These are phyloP conservation scores for Rhizopogon vinicolor DNA, from an alignment of 768 basidiomycete genomes.

Conservation along the genomic window DNA sequence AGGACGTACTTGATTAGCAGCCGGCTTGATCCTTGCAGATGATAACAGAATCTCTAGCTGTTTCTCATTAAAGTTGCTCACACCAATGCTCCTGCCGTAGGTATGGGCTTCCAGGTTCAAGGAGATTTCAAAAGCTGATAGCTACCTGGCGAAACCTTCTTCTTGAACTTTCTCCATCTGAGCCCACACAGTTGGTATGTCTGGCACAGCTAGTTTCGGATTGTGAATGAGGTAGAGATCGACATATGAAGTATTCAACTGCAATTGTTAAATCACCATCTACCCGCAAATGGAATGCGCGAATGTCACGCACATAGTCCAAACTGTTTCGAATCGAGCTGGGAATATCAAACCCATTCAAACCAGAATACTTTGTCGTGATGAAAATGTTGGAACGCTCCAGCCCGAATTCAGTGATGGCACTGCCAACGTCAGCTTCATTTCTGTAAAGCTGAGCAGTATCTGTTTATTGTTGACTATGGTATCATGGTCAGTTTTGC, in stretches of 20 bases:
- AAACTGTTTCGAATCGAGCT: conserved; percentile 55
- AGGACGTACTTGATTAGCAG: conserved; percentile 55
- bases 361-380: conserved; percentile 61
- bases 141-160: conserved; percentile 53
- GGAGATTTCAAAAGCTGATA: not conserved
- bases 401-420: conserved; percentile 47
- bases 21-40: conserved; percentile 60
- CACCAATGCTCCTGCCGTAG: conserved; percentile 57
- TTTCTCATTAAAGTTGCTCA: conserved; percentile 59
- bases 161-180: conserved; percentile 56
- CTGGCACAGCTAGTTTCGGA: conserved; percentile 47
- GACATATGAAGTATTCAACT: conserved; percentile 63
- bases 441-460: conserved; percentile 60
- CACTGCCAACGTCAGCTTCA: conserved; percentile 41
- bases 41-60: conserved; percentile 53
- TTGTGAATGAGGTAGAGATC: conserved; percentile 71
- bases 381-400: conserved; percentile 52
- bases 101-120: not conserved
- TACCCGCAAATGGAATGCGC: not conserved
- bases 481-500: not conserved
- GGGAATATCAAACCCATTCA: conserved; percentile 44
- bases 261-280: not conserved
- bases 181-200: conserved; percentile 60
- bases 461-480: conserved; percentile 28
- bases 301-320: conserved; percentile 38